Percentiles rank a stretch among this genome's conserved stretches.
Evolutionary conservation across 2,329 filamentous ascomycete genomes (phyloP).

Genomic region (Ceratocystis diversiconidia): DNA sequence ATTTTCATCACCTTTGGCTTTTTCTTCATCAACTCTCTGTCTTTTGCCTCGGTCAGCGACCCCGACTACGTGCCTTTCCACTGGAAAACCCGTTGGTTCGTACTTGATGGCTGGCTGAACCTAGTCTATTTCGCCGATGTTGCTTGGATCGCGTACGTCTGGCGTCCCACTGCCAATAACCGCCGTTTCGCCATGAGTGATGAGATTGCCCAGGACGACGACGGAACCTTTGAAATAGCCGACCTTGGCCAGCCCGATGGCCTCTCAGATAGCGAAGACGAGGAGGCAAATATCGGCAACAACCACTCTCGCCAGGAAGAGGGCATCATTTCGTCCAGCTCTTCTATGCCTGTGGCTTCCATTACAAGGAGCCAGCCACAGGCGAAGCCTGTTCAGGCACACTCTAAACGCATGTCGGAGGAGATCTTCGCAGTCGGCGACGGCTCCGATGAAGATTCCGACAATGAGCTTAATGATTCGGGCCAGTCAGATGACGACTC

Average conservation of each 20-base stretch:
- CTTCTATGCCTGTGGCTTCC: conserved; percentile 7
- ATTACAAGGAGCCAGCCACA: conserved; percentile 16
- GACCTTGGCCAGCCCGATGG: conserved; percentile 68
- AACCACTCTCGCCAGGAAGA: conserved; percentile 11
- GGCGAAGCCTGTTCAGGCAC: conserved; percentile 20
- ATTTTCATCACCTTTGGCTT: conserved; percentile 95
- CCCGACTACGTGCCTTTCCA: conserved; percentile 89
- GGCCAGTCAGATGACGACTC: conserved; percentile 19
- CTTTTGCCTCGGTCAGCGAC: conserved; percentile 71
- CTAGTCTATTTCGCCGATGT: conserved; percentile 92
- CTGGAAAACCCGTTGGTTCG: conserved; percentile 96
- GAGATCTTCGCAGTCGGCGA: conserved; percentile 93
- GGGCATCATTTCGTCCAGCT: conserved; percentile 13
- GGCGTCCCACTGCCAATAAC: conserved; percentile 94
- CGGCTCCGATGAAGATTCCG: conserved; percentile 17
- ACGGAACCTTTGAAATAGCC: conserved; percentile 85
- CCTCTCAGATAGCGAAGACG: conserved; percentile 41
- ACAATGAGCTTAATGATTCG: neutral
- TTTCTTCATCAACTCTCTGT: conserved; percentile 97
- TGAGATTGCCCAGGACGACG: conserved; percentile 95
- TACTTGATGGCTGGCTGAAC: conserved; percentile 94
- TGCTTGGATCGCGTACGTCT: conserved; percentile 83
- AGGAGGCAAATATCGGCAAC: conserved; percentile 28
- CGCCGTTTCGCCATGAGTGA: conserved; percentile 97
- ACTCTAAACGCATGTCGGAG: conserved; percentile 48